phyloP scores from a whole-genome alignment of 2,329 filamentous ascomycete genomes.

The Trichoderma sp. region DNA sequence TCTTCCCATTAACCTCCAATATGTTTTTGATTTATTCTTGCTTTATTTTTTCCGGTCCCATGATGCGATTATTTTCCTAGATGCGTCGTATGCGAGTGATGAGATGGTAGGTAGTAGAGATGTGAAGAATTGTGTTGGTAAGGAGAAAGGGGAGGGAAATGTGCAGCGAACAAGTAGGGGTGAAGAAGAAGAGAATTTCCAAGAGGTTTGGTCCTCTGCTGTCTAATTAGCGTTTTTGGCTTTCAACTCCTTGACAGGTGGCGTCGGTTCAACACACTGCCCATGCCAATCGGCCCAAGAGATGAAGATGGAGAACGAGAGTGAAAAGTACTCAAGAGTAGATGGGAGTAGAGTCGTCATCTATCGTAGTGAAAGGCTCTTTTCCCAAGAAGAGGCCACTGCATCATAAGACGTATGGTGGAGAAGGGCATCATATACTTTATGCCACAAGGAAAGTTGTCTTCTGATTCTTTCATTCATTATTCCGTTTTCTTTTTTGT shows the following conservation, averaged over 20 bases:
- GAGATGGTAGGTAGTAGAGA: background rate
- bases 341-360: background rate
- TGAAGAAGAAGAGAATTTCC: background rate
- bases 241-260: background rate
- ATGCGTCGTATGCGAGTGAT: background rate
- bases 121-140: background rate
- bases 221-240: background rate
- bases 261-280: background rate
- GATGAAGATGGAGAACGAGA: no score
- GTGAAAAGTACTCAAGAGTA: background rate
- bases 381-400: background rate
- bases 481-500: background rate
- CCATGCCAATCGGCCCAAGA: background rate
- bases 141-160: background rate
- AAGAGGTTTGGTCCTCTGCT: constrained; percentile 2
- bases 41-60: background rate
- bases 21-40: background rate
- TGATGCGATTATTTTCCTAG: background rate
- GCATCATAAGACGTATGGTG: background rate
- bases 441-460: background rate
- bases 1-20: background rate
- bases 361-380: background rate
- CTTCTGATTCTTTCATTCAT: background rate
- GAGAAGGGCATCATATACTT: background rate
- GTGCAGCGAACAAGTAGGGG: background rate